Conservation (phyloP, 495 filamentous ascomycete genomes). For the Daldinia decipiens region DNA sequence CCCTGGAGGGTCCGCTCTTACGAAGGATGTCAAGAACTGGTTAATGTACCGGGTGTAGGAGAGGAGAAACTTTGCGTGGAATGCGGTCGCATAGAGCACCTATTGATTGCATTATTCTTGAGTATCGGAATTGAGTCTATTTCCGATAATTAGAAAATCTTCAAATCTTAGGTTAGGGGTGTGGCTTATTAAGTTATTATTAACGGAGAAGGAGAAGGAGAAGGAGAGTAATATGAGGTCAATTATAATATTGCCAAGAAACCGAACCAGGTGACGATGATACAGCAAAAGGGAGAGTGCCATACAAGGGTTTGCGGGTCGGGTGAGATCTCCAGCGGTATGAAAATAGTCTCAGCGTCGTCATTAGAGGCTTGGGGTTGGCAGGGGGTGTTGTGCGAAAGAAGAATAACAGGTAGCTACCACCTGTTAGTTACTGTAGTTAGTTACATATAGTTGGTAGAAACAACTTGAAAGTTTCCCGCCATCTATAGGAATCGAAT, state of each 20-base stretch:
- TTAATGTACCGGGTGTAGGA: background rate
- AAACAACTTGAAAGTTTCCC: background rate
- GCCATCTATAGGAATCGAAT: background rate
- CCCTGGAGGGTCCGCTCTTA: conserved; percentile 30
- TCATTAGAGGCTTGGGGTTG: conserved; percentile 6
- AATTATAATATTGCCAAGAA: conserved; percentile 24
- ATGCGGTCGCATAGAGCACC: background rate
- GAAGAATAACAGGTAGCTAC: too few species aligned
- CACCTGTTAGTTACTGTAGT: too few species aligned
- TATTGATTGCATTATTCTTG: too few species aligned
- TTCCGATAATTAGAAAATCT: background rate
- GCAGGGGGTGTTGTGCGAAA: background rate
- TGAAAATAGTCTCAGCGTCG: conserved; percentile 26
- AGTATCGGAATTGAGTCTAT: too few species aligned
- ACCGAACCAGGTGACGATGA: conserved; percentile 39
- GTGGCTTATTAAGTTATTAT: background rate
- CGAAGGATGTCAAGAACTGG: background rate
- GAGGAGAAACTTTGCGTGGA: conserved; percentile 7
- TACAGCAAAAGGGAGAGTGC: conserved; percentile 27
- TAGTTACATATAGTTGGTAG: too few species aligned
- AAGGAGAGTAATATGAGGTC: conserved; percentile 17
- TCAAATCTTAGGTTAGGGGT: background rate
- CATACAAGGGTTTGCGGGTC: conserved; percentile 17
- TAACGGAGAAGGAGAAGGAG: background rate
- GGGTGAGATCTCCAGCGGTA: conserved; percentile 33